Evolutionary conservation across 345 rosid species (phyloP).

Genomic region (Gossypium sturtianum): DNA sequence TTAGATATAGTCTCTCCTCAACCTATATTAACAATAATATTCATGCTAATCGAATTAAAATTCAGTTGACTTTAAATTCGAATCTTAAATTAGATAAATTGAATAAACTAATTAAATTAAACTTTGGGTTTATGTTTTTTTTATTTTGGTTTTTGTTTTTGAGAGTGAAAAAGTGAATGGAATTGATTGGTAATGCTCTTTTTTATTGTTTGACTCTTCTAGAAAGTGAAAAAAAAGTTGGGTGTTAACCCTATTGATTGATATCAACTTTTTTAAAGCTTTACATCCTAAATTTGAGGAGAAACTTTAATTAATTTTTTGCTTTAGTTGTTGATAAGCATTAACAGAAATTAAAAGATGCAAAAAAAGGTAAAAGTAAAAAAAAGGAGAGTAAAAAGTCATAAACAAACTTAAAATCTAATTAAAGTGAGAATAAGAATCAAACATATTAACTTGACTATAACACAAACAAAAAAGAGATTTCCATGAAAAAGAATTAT

Average conservation of each 20-base stretch:
- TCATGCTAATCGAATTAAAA: accelerated
- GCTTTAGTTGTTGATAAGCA: background rate
- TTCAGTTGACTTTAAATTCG: no score
- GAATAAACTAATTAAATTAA: no score
- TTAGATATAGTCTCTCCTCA: accelerated
- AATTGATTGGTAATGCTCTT: background rate
- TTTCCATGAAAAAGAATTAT: no score
- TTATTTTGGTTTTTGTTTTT: background rate
- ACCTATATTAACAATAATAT: accelerated
- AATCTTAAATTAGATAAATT: no score
- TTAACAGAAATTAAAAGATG: no score
- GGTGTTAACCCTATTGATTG: background rate
- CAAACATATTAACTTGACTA: no score
- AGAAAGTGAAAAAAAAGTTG: background rate
- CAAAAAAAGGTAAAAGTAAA: no score
- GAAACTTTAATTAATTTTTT: background rate
- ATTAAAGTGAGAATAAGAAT: no score
- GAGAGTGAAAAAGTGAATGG: background rate
- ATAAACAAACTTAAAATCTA: no score
- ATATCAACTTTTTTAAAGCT: background rate
- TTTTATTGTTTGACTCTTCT: background rate
- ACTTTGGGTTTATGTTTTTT: no score
- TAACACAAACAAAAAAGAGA: no score
- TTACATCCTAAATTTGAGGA: background rate
- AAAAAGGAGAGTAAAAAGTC: no score